These are phyloP conservation scores for Penicillium brevicompactum DNA, from an alignment of 2,329 filamentous ascomycete genomes.

Conservation along the genomic window DNA sequence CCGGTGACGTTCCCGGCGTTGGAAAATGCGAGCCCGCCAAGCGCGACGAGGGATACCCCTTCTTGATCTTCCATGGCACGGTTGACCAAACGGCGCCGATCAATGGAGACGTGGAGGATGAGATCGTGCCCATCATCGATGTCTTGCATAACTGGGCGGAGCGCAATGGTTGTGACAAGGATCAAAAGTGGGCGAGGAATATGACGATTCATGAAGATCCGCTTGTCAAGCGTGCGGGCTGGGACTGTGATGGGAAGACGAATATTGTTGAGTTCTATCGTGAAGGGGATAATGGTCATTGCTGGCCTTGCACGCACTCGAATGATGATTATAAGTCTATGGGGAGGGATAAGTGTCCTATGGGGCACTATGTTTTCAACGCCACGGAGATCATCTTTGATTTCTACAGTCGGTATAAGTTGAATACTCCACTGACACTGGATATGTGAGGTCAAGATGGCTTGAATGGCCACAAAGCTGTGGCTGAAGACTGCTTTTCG, in stretches of 20 bases:
- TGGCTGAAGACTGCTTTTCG: too few species aligned
- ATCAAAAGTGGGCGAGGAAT: not conserved
- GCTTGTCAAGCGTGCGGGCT: not conserved
- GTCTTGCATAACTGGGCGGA: not conserved
- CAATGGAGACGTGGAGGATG: not conserved
- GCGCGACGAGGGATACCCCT: not conserved
- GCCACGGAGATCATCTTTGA: conserved; percentile 2
- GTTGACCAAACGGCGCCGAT: not conserved
- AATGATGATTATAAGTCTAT: not conserved
- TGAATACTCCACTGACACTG: not conserved
- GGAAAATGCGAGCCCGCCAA: not conserved
- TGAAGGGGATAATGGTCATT: not conserved
- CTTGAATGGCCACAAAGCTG: too few species aligned
- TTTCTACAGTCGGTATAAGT: not conserved
- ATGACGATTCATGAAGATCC: not conserved
- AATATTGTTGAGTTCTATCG: not conserved
- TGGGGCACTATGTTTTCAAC: conserved; percentile 4
- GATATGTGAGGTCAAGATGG: not conserved
- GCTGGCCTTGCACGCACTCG: not conserved
- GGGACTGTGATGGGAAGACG: not conserved
- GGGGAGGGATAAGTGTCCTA: not conserved
- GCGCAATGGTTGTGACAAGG: not conserved
- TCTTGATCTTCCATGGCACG: not conserved
- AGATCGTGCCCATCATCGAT: not conserved
- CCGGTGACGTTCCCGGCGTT: not conserved